Evolutionary conservation across 1,284 basidiomycete genomes (phyloP).

Genomic region (Ceratobasidium sp.): DNA sequence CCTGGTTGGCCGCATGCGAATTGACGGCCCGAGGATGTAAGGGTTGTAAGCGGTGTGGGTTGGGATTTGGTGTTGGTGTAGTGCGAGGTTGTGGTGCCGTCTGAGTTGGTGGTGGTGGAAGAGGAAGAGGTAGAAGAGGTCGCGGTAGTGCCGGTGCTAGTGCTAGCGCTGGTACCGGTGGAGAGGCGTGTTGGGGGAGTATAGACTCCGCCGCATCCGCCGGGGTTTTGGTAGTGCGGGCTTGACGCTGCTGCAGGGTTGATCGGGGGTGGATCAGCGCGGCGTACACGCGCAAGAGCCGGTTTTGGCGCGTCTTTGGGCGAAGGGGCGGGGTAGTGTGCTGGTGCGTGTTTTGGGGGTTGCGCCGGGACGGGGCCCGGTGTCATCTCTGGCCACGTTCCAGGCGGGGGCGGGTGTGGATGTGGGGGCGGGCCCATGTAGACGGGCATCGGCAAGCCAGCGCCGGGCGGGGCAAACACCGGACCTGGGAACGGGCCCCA

Average conservation of each 20-base stretch:
- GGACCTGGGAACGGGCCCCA: constrained; percentile 40
- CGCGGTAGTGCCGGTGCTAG: neutral
- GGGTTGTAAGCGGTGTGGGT: neutral
- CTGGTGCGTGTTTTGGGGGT: constrained; percentile 11
- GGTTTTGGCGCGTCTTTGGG: neutral
- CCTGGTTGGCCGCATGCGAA: constrained; percentile 35
- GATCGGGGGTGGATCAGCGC: constrained; percentile 17
- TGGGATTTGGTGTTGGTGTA: constrained; percentile 13
- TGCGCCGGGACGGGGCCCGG: neutral
- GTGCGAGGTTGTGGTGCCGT: no score
- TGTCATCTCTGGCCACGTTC: no score
- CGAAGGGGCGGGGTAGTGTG: constrained; percentile 1
- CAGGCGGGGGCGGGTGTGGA: no score
- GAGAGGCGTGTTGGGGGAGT: constrained; percentile 1
- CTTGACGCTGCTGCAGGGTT: constrained; percentile 28
- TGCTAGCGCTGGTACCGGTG: neutral
- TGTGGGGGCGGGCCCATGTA: constrained; percentile 15
- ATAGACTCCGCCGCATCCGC: constrained; percentile 30
- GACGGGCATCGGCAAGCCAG: neutral
- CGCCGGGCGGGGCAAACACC: neutral
- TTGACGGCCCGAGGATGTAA: constrained; percentile 9
- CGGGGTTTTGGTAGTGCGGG: constrained; percentile 41
- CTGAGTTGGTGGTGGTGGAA: no score
- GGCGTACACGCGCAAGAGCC: neutral
- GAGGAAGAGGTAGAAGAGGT: neutral